A percentile compares a stretch with the other conserved stretches of the same genome.
phyloP scores from a whole-genome alignment of 495 filamentous ascomycete species.

The Neurospora africana region DNA sequence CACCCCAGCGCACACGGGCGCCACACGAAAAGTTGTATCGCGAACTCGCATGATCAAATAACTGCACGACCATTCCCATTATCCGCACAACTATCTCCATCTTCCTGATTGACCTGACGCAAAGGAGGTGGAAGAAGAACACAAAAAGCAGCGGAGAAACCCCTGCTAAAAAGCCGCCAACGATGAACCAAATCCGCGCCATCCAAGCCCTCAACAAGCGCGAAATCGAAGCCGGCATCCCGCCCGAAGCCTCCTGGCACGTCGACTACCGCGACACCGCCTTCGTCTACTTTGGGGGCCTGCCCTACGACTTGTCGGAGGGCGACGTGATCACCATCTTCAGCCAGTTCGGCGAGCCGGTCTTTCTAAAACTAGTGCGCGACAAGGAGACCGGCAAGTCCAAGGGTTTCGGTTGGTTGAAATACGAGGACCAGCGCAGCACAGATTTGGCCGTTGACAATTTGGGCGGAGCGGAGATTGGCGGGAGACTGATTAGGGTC shows the following conservation, averaged over 20 bases:
- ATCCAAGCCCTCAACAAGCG: constrained; percentile 90
- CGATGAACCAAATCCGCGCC: constrained; percentile 86
- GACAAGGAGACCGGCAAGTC: constrained; percentile 96
- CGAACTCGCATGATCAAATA: not conserved
- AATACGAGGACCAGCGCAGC: constrained; percentile 97
- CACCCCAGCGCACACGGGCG: not conserved
- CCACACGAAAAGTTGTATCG: not conserved
- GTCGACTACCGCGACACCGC: constrained; percentile 95
- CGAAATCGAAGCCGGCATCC: constrained; percentile 77
- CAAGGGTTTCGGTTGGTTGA: constrained; percentile 86
- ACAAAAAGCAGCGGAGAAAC: not conserved
- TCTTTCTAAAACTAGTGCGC: constrained; percentile 77
- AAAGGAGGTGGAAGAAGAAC: not conserved
- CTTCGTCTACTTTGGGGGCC: constrained; percentile 90
- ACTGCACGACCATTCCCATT: not conserved
- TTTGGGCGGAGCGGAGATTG: constrained; percentile 71
- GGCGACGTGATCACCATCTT: constrained; percentile 96
- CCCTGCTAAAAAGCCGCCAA: not conserved
- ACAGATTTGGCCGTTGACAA: constrained; percentile 95
- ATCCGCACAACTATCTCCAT: no score
- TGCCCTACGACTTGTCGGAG: constrained; percentile 89
- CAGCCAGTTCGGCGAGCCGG: constrained; percentile 92
- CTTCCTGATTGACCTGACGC: no score
- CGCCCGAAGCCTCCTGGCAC: constrained; percentile 89
- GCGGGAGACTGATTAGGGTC: constrained; percentile 72